Conservation (phyloP, 495 filamentous ascomycete species). For the Neurospora sp. region DNA sequence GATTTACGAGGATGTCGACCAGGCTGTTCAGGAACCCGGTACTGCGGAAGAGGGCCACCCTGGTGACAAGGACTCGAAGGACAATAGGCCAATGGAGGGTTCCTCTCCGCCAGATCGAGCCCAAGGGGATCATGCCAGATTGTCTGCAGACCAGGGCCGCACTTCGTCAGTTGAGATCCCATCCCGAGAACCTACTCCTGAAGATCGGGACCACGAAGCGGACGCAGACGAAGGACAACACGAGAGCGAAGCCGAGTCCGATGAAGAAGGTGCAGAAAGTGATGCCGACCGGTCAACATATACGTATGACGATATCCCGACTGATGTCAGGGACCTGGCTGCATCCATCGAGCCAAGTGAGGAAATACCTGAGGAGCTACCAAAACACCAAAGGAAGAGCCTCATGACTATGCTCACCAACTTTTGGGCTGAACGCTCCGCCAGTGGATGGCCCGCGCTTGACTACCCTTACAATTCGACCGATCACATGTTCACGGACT, state of each 20-base stretch:
- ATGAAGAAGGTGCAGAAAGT: slow-evolving; percentile 61
- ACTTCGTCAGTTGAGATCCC: slow-evolving; percentile 14
- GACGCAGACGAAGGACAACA: slow-evolving; percentile 42
- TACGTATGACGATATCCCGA: slow-evolving; percentile 51
- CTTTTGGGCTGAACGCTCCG: slow-evolving; percentile 97
- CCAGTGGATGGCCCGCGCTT: slow-evolving; percentile 88
- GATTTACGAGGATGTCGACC: slow-evolving; percentile 84
- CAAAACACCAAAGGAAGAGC: slow-evolving; percentile 82
- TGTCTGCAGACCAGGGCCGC: background rate
- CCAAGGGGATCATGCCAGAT: background rate
- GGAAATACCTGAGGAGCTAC: slow-evolving; percentile 63
- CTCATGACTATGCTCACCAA: slow-evolving; percentile 90
- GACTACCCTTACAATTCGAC: slow-evolving; percentile 83
- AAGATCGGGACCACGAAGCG: slow-evolving; percentile 33
- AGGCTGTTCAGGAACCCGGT: slow-evolving; percentile 81
- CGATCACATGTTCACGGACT: slow-evolving; percentile 95
- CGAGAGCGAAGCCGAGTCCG: slow-evolving; percentile 47
- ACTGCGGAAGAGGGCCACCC: slow-evolving; percentile 54
- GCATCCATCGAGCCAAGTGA: slow-evolving; percentile 55
- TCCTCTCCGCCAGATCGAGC: slow-evolving; percentile 19
- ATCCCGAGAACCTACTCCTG: slow-evolving; percentile 18
- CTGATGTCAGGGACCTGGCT: slow-evolving; percentile 42
- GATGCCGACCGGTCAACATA: slow-evolving; percentile 52
- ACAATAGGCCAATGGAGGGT: slow-evolving; percentile 8
- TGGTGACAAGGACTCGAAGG: slow-evolving; percentile 12